Conservation (phyloP, 1,139 yeast genomes). For the Pichia kudriavzevii region DNA sequence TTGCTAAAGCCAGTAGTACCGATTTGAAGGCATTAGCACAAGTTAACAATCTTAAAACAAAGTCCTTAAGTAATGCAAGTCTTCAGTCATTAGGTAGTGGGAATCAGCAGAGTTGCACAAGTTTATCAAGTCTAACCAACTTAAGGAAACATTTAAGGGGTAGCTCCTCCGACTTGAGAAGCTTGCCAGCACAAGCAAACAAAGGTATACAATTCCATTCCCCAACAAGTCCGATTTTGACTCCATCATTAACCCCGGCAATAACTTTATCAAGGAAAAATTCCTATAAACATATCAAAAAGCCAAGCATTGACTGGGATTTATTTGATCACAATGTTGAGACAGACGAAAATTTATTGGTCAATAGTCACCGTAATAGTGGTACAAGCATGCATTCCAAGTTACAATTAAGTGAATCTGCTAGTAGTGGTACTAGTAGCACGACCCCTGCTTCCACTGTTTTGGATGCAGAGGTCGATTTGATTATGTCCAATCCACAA, state of each 20-base stretch:
- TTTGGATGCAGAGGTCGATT: slow-evolving; percentile 11
- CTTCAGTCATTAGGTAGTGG: slow-evolving; percentile 10
- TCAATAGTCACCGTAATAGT: background rate
- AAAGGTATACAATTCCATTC: slow-evolving; percentile 5
- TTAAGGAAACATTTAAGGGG: slow-evolving; percentile 13
- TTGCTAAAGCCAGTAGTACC: slow-evolving; percentile 10
- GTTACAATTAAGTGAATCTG: slow-evolving; percentile 3
- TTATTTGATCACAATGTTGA: slow-evolving; percentile 12
- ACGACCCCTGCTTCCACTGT: slow-evolving; percentile 2
- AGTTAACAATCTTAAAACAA: background rate
- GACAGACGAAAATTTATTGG: slow-evolving; percentile 7
- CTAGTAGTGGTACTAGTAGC: slow-evolving; percentile 13
- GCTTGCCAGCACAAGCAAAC: slow-evolving; percentile 10
- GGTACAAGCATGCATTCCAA: background rate
- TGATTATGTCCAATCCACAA: slow-evolving; percentile 11
- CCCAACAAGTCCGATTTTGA: too few relatives aligned
- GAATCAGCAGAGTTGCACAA: slow-evolving; percentile 8
- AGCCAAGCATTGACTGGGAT: slow-evolving; percentile 20
- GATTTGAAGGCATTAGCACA: slow-evolving; percentile 10
- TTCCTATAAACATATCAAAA: slow-evolving; percentile 12
- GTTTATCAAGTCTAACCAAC: slow-evolving; percentile 5
- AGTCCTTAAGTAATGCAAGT: slow-evolving; percentile 7
- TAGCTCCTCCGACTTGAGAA: slow-evolving; percentile 15
- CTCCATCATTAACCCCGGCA: too few relatives aligned
- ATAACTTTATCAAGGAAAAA: slow-evolving; percentile 11